Percentiles rank a stretch among this genome's conserved stretches.
phyloP scores from a whole-genome alignment of 257 asterid genomes.

The Solanum lycopersicoides region DNA sequence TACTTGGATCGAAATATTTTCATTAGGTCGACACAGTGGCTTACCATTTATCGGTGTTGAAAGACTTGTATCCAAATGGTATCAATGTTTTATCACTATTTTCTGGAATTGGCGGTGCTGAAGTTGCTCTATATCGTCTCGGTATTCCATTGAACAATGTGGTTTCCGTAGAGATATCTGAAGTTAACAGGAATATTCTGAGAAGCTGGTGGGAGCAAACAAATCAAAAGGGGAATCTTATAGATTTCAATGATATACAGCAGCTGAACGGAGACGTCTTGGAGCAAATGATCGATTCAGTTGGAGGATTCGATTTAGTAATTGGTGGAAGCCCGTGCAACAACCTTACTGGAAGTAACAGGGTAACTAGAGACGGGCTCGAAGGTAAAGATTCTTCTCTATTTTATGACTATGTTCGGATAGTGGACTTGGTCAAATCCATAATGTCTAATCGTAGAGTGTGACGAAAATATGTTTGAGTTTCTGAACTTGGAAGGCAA shows the following conservation, averaged over 20 bases:
- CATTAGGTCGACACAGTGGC: slow-evolving; percentile 84
- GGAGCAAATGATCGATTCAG: slow-evolving; percentile 12
- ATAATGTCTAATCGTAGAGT: background rate
- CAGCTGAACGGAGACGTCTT: slow-evolving; percentile 21
- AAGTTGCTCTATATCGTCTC: slow-evolving; percentile 81
- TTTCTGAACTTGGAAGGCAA: background rate
- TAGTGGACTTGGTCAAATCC: background rate
- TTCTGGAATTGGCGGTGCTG: slow-evolving; percentile 96
- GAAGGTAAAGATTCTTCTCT: slow-evolving; percentile 3
- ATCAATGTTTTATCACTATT: slow-evolving; percentile 63
- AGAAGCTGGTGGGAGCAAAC: slow-evolving; percentile 96
- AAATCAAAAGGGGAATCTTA: slow-evolving; percentile 42
- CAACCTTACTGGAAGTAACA: slow-evolving; percentile 7
- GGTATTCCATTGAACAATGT: slow-evolving; percentile 59
- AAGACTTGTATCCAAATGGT: slow-evolving; percentile 57
- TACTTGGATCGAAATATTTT: background rate
- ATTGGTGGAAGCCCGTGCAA: slow-evolving; percentile 1
- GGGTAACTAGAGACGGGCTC: background rate
- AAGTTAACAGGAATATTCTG: slow-evolving; percentile 56
- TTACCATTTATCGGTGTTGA: slow-evolving; percentile 69
- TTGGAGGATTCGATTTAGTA: slow-evolving; percentile 24
- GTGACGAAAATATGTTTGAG: background rate
- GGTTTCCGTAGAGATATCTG: slow-evolving; percentile 61
- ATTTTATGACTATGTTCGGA: slow-evolving; percentile 2
- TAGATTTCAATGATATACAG: slow-evolving; percentile 51